Evolutionary conservation across 2,329 filamentous ascomycete species (phyloP).

Genomic region (Fusarium nematophilum): DNA sequence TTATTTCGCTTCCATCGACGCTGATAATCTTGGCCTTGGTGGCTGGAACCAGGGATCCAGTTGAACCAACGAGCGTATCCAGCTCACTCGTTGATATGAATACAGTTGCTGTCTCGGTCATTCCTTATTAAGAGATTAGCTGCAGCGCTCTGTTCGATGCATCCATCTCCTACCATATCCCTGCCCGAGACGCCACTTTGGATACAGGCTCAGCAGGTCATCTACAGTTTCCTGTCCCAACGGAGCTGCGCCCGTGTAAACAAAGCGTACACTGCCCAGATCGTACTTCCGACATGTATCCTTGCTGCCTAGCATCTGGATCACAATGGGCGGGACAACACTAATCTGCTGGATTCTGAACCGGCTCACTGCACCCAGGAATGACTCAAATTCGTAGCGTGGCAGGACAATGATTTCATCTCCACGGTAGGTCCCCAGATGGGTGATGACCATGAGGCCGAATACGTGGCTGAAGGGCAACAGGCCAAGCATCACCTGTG

Average conservation of each 20-base stretch:
- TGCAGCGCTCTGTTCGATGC: slow-evolving; percentile 64
- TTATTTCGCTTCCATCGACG: slow-evolving; percentile 74
- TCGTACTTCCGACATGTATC: slow-evolving; percentile 25
- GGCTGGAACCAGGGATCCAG: slow-evolving; percentile 73
- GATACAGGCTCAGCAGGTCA: slow-evolving; percentile 70
- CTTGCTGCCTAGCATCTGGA: slow-evolving; percentile 15
- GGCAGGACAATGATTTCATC: slow-evolving; percentile 79
- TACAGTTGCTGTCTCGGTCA: slow-evolving; percentile 22
- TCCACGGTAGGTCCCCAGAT: slow-evolving; percentile 74
- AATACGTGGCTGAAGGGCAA: slow-evolving; percentile 88
- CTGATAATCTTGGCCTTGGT: slow-evolving; percentile 72
- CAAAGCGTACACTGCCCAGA: slow-evolving; percentile 12
- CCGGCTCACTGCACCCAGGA: slow-evolving; percentile 53
- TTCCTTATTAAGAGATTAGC: slow-evolving; percentile 72
- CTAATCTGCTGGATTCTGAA: slow-evolving; percentile 28
- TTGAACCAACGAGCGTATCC: slow-evolving; percentile 76
- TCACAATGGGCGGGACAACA: slow-evolving; percentile 25
- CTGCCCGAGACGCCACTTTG: slow-evolving; percentile 74
- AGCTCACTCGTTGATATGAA: slow-evolving; percentile 54
- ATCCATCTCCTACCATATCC: slow-evolving; percentile 69
- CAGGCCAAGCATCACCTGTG: slow-evolving; percentile 69
- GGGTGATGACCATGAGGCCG: slow-evolving; percentile 76
- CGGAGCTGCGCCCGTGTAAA: slow-evolving; percentile 67
- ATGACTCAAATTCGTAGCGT: slow-evolving; percentile 78
- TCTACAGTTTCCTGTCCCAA: slow-evolving; percentile 75